phyloP scores from a whole-genome alignment of 2,329 filamentous ascomycete genomes.

The Coleophoma eucalyptorum region DNA sequence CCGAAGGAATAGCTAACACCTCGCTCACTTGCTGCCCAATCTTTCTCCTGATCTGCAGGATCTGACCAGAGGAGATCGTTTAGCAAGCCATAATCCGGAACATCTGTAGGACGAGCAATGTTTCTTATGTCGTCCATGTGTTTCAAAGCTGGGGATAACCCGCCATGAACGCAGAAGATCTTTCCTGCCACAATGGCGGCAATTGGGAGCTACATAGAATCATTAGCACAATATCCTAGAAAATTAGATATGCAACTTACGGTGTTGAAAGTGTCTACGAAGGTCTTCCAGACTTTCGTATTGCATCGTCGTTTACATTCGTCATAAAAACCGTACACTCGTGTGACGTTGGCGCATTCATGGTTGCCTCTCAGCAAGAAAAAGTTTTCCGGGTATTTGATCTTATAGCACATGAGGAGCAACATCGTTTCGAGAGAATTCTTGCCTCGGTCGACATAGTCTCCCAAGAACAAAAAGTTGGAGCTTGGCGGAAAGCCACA shows the following conservation, averaged over 20 bases:
- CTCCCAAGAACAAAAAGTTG: conserved; percentile 92
- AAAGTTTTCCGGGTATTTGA: conserved; percentile 97
- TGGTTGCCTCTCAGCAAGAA: conserved; percentile 93
- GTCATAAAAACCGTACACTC: conserved; percentile 97
- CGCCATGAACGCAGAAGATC: conserved; percentile 96
- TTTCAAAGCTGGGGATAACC: conserved; percentile 82
- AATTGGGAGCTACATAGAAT: conserved; percentile 62
- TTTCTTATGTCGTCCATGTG: conserved; percentile 99
- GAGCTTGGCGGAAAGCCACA: conserved; percentile 90
- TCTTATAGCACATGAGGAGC: conserved; percentile 90
- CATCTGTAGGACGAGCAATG: conserved; percentile 92
- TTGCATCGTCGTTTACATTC: conserved; percentile 96
- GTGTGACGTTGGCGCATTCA: conserved; percentile 93
- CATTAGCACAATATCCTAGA: conserved; percentile 4
- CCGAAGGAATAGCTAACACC: conserved; percentile 98
- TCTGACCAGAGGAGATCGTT: conserved; percentile 98
- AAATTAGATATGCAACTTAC: conserved; percentile 14
- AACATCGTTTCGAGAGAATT: conserved; percentile 94
- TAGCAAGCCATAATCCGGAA: conserved; percentile 91
- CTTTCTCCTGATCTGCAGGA: conserved; percentile 94
- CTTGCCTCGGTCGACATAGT: conserved; percentile 96
- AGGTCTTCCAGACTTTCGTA: conserved; percentile 97
- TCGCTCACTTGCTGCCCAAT: conserved; percentile 96
- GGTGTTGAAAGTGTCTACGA: conserved; percentile 94
- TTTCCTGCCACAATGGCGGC: conserved; percentile 96